A percentile compares a stretch with the other conserved stretches of the same genome.
phyloP scores from a whole-genome alignment of 1,284 basidiomycete genomes.

The Pseudozyma thailandica region DNA sequence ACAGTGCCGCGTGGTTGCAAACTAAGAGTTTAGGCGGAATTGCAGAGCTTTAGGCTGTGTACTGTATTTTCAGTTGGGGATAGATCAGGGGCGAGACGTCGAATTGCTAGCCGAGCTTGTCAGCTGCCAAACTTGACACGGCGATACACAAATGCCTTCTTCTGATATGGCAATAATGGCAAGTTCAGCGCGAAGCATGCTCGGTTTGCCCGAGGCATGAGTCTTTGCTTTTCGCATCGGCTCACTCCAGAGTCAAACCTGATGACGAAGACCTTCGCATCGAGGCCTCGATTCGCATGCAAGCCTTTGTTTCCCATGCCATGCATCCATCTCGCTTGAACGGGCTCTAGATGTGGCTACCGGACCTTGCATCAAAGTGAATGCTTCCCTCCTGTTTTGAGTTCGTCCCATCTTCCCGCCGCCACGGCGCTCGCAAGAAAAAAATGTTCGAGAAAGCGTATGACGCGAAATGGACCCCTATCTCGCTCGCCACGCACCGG shows the following conservation, averaged over 20 bases:
- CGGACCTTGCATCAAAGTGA: not conserved
- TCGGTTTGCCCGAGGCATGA: too few relatives aligned
- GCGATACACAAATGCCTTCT: not conserved
- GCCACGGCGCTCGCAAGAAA: not conserved
- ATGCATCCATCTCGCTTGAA: constrained; percentile 1
- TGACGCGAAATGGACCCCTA: not conserved
- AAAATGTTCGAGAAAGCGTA: too few relatives aligned
- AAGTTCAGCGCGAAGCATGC: too few relatives aligned
- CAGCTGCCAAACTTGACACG: constrained; percentile 20
- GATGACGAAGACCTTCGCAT: too few relatives aligned
- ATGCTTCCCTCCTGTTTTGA: not conserved
- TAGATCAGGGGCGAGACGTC: constrained; percentile 11
- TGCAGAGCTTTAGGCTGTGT: not conserved
- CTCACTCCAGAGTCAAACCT: too few relatives aligned
- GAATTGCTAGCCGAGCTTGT: constrained; percentile 14
- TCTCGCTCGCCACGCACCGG: not conserved
- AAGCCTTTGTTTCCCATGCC: not conserved
- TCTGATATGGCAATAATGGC: not conserved
- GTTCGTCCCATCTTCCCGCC: too few relatives aligned
- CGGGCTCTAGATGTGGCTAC: constrained; percentile 11
- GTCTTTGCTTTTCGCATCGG: too few relatives aligned
- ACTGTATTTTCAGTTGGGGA: too few relatives aligned
- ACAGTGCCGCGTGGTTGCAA: too few relatives aligned
- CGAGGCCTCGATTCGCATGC: too few relatives aligned
- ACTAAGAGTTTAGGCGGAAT: too few relatives aligned